Evolutionary conservation across 306 rosid species (phyloP), one percentile per base, ranked within the genome.

Genomic region (Biancaea sappan): DNA sequence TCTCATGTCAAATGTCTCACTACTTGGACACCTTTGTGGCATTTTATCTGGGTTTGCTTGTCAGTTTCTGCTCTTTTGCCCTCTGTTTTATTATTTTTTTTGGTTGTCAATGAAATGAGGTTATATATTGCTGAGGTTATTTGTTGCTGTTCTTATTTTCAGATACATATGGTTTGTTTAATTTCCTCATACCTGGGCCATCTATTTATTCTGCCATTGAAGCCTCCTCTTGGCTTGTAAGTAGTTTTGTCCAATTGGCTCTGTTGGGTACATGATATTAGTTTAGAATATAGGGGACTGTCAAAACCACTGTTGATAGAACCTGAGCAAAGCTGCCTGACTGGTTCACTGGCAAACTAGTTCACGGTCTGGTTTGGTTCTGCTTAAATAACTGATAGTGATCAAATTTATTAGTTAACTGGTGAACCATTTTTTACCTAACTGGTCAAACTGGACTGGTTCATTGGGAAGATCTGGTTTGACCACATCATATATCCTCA

Each of bases 1-100:
- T 78, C 95, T 94, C 75, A 90, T 92, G 97, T 37, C 86, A 74
- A 92, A 94, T 78, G 92, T 94, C 84, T 94, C 99, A 19, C 85
- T 94, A 50, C 88, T 94, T 52, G 99, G 99, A 81, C 99, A 94
- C 86, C 89, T 94, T 53, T 91, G 97, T 82, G 99, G 99, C 89
- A 90, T 94, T 86, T 73, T 94, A 75, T 90, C 99, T 84, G 99
- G 99, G 83, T 92, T 94, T 82, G 96, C 96, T 41, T 94, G 99
- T 92, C 79, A 81, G 95, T 80, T 81, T 85, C 78, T 75, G 57
- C 50, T 19, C 77, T 48, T 67, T 82, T 47, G 77, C 14, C 44
- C 41, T 71, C 53, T 38, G 8, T 71, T 48, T 65, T 1, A 0
- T 34, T 61, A 78, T 58, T 25, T 35, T 7, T 35, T 61, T 50